A percentile compares a stretch with the other conserved stretches of the same genome.
phyloP scores from a whole-genome alignment of 306 rosid species.

The Styphnolobium japonicum region DNA sequence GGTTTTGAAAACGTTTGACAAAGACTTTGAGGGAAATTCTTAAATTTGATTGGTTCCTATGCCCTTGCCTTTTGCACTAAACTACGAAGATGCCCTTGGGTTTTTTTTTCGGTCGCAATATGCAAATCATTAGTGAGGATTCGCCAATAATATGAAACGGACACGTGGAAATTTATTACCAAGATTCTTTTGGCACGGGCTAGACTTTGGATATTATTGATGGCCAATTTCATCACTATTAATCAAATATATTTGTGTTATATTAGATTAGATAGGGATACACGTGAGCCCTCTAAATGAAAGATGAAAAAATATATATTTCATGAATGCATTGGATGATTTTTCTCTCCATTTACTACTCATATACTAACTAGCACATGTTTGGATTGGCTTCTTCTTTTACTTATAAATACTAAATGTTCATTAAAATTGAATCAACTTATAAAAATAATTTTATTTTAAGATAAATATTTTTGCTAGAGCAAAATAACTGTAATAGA shows the following conservation, averaged over 20 bases:
- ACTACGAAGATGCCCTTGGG: not conserved
- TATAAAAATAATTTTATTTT: too few relatives aligned
- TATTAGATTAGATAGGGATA: too few relatives aligned
- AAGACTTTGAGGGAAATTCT: slow-evolving; percentile 3
- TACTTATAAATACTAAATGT: too few relatives aligned
- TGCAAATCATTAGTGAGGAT: not conserved
- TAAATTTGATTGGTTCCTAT: not conserved
- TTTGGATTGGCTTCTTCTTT: too few relatives aligned
- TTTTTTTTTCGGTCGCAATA: not conserved
- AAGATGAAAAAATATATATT: too few relatives aligned
- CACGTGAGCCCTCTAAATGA: too few relatives aligned
- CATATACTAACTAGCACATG: not conserved
- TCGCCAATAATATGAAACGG: not conserved
- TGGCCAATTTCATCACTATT: too few relatives aligned
- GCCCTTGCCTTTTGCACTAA: not conserved
- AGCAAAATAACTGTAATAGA: too few relatives aligned
- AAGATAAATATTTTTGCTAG: too few relatives aligned
- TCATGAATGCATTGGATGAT: not conserved
- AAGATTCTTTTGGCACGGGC: not conserved
- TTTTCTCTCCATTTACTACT: not conserved
- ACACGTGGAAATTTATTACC: not conserved
- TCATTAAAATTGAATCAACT: too few relatives aligned
- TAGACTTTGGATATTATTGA: not conserved
- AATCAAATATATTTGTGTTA: too few relatives aligned
- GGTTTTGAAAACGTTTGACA: slow-evolving; percentile 50